A percentile compares a stretch with the other conserved stretches of the same genome.
These are phyloP conservation scores for Ustilago shanxiensis DNA, from an alignment of 1,284 basidiomycete species.

Conservation along the genomic window DNA sequence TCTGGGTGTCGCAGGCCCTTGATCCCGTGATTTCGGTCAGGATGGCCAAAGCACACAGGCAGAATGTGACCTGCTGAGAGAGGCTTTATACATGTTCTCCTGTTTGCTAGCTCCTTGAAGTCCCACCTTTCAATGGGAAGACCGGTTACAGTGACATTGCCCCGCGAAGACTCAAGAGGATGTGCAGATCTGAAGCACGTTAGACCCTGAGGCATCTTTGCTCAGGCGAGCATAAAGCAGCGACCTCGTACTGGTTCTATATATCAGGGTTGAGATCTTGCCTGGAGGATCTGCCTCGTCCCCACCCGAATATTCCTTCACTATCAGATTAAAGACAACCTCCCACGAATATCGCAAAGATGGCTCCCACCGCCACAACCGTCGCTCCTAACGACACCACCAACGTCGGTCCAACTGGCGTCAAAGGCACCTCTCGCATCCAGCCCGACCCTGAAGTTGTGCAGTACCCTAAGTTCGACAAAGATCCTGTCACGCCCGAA, in stretches of 20 bases:
- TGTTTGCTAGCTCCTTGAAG: not conserved
- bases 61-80: not conserved
- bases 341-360: not conserved
- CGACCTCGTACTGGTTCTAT: not conserved
- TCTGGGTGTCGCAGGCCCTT: not conserved
- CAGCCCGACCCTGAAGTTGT: conserved; percentile 63
- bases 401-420: conserved; percentile 8
- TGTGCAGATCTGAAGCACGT: not conserved
- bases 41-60: not conserved
- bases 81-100: not conserved
- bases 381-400: conserved; percentile 42
- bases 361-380: conserved; percentile 54
- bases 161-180: not conserved
- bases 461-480: conserved; percentile 57
- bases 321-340: no score
- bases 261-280: not conserved
- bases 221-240: not conserved
- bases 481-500: conserved; percentile 53
- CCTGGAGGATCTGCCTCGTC: no score
- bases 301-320: no score
- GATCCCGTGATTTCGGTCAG: not conserved
- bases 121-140: not conserved
- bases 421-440: conserved; percentile 53
- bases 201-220: not conserved
- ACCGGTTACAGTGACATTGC: not conserved